Evolutionary conservation across 257 asterid genomes (phyloP), one percentile per base, ranked within the genome.

Genomic region (Marsdenia floribunda): DNA sequence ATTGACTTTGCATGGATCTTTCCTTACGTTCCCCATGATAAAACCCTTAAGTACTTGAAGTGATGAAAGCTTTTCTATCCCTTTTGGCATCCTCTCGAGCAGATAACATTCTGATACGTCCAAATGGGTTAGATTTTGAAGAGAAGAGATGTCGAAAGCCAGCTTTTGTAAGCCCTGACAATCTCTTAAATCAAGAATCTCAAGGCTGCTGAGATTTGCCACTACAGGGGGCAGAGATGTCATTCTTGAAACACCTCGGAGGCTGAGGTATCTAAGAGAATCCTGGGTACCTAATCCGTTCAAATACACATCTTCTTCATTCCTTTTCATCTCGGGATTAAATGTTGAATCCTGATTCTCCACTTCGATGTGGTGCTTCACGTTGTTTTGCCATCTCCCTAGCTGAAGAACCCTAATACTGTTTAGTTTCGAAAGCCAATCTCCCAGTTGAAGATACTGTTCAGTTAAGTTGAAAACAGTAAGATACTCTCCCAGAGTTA

Each of bases 71-170:
- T 73, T 47, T 26, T 61, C 77, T 33, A 73, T 42, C 6, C 77
- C 77, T 19, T 47, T 61, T 1, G 77, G 77, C 77, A 74, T 61
- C 37, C 71, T 49, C 42, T 74, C 61, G 6, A 74, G 71, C 11
- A 74, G 55, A 57, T 61, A 47, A 24, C 77, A 73, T n/a, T 59
- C 70, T 24, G 77, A 73, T 24, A 73, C 40, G 40, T 73, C 77
- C 8, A 73, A 29, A 33, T 73, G 70, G 16, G 77, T 73, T 1
- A 73, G 77, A 3, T 73, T 73, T n/a, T 37, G 6, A 33, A 73
- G 47, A n/a, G 57, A 14, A n/a, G 77, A 73, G 4, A 73, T 59
- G 29, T 73, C 71, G 14, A 54, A 18, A 58, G 46, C 70, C 77
- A 73, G 16, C 12, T 37, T 72, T 55, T 72, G 67, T 10, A 72